phyloP scores from a whole-genome alignment of 2,329 filamentous ascomycete species.

The Sclerotinia sclerotiorum region DNA sequence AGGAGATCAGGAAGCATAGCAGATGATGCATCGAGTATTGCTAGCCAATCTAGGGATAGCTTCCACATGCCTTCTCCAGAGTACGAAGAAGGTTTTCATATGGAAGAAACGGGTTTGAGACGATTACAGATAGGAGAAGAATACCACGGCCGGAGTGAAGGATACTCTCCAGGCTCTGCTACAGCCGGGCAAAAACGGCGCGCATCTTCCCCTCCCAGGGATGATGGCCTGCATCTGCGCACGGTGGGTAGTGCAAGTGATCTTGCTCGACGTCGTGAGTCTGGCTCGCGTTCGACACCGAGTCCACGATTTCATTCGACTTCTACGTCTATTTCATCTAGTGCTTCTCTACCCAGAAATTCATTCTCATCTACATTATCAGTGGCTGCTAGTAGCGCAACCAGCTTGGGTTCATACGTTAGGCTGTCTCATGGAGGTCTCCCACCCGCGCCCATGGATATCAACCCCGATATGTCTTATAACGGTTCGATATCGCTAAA shows the following conservation, averaged over 20 bases:
- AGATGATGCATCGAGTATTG: slow-evolving; percentile 52
- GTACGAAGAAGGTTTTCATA: slow-evolving; percentile 47
- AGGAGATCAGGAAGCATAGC: slow-evolving; percentile 47
- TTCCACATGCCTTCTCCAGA: slow-evolving; percentile 52
- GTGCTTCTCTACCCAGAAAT: slow-evolving; percentile 60
- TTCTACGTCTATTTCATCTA: slow-evolving; percentile 64
- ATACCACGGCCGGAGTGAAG: slow-evolving; percentile 42
- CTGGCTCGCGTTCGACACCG: slow-evolving; percentile 54
- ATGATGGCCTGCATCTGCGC: slow-evolving; percentile 44
- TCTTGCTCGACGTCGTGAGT: slow-evolving; percentile 44
- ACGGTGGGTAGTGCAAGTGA: slow-evolving; percentile 40
- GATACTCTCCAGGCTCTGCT: slow-evolving; percentile 38
- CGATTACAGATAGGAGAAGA: slow-evolving; percentile 53
- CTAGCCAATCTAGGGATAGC: slow-evolving; percentile 56
- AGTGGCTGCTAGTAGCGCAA: slow-evolving; percentile 60
- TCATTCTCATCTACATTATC: slow-evolving; percentile 64
- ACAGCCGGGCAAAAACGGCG: slow-evolving; percentile 59
- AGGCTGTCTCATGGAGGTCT: slow-evolving; percentile 59
- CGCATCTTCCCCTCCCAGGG: slow-evolving; percentile 60
- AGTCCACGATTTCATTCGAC: slow-evolving; percentile 55
- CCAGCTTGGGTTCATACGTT: slow-evolving; percentile 62
- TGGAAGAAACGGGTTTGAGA: slow-evolving; percentile 54
- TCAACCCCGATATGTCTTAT: slow-evolving; percentile 52
- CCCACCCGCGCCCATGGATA: slow-evolving; percentile 45
- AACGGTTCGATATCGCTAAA: slow-evolving; percentile 48